phyloP scores from a whole-genome alignment of 2,329 filamentous ascomycete genomes.

The Sordariomycetes sp. region DNA sequence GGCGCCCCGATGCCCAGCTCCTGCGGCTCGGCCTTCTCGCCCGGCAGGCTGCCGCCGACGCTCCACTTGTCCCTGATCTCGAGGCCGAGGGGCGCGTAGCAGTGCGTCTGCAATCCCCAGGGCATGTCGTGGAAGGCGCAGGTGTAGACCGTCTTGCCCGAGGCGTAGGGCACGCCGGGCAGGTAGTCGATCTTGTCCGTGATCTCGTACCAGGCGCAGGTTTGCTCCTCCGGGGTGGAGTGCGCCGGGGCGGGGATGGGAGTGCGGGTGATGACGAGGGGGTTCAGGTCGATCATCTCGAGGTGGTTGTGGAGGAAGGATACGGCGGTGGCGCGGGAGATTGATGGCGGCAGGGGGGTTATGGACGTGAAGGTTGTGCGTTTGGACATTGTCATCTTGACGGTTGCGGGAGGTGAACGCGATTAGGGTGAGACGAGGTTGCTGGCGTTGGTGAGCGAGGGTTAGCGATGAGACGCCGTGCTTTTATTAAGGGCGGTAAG shows the following conservation, averaged over 20 bases:
- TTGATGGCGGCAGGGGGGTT: slow-evolving; percentile 62
- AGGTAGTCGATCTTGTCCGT: slow-evolving; percentile 71
- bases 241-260: slow-evolving; percentile 58
- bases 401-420: neutral
- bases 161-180: slow-evolving; percentile 57
- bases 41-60: slow-evolving; percentile 61
- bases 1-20: slow-evolving; percentile 62
- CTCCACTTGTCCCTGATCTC: slow-evolving; percentile 74
- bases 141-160: slow-evolving; percentile 66
- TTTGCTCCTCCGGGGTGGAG: slow-evolving; percentile 60
- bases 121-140: slow-evolving; percentile 70
- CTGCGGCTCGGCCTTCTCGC: slow-evolving; percentile 54
- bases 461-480: no score
- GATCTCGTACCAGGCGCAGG: slow-evolving; percentile 68
- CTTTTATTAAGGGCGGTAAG: no score
- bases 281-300: slow-evolving; percentile 84
- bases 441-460: no score
- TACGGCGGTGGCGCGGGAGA: slow-evolving; percentile 62
- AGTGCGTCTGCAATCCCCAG: slow-evolving; percentile 70
- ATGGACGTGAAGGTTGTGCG: slow-evolving; percentile 66
- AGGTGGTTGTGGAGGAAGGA: slow-evolving; percentile 68
- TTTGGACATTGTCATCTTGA: slow-evolving; percentile 49
- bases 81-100: slow-evolving; percentile 73
- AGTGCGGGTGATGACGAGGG: slow-evolving; percentile 65
- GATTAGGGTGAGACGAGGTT: neutral